Evolutionary conservation across 108 stramenopile species (phyloP), one percentile per base, ranked within the genome.

Genomic region (Skeletonema grethae): DNA sequence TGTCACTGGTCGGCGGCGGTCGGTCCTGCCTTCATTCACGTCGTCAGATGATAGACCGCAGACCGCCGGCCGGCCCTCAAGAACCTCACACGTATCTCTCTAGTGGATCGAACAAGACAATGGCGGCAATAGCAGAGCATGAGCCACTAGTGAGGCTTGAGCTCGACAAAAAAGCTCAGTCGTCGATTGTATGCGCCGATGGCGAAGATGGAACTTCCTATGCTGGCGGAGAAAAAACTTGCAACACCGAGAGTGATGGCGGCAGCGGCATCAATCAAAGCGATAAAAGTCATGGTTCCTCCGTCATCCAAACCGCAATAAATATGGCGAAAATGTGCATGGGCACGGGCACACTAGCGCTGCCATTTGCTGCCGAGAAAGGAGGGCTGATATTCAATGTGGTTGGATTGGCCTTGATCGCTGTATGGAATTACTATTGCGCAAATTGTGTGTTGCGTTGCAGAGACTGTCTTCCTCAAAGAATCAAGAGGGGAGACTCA

Each of bases 291-390:
- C 38, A 39, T 39, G 38, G 38, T 39, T 39, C 38, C 38, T 39
- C 84, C 22, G 73, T 85, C 10, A 32, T 68, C 32, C 76, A 86
- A 59, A 87, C 84, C 30, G 68, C 86, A 13, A 39, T 87, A 13
- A 89, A 89, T 72, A 70, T 84, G 2, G 64, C 82, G 45, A 88
- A 87, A 68, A 61, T 72, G 7, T 85, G 84, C 63, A 81, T 86
- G 73, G 91, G 93, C 22, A 90, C 93, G 0, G 93, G 93, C 9
- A 85, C 84, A 29, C 68, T 94, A 2, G 90, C 90, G 10, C 62
- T 94, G 0, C 88, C 90, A 22, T 94, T 80, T 86, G 88, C 93
- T 0, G 80, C 85, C 25, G 68, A 87, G 67, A 83, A 90, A 68
- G 93, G 90, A 62, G 93, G 93, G 11, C 25, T 88, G 0, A 15